Base-by-base conservation (phyloP, 306 rosid species). In the Echinosophora koreensis region DNA sequence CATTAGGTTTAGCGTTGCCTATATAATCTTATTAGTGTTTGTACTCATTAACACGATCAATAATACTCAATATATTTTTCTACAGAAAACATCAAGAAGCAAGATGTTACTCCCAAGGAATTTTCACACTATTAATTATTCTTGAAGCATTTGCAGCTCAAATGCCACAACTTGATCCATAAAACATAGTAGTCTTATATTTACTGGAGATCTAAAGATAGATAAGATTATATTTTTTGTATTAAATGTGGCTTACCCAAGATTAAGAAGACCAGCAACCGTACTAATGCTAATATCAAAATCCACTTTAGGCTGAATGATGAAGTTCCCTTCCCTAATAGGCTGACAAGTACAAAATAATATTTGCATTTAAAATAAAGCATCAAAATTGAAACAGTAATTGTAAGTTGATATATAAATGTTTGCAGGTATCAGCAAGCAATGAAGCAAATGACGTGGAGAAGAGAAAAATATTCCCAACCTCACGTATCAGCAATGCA, bases 221-320 rank as follows among this genome's bases (percentile, higher is more conserved):
- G 8, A 34, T 49, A 71, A 58, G 73, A 47, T 28, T 68, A 76
- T 17, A 37, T 54, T 13, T 13, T 51, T 32, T 55, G 37, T 28
- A 63, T 35, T 49, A 78, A 78, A 79, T 63, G 77, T 47, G 28
- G 61, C 97, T 87, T 90, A 95, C 98, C 99, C 99, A 76, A 95
- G 97, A 83, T 92, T 92, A 49, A 95, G 94, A 91, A 95, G 99
- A 79, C 99, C 99, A 73, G 96, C 91, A 73, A 95, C 99, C 0
- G 99, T 95, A 79, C 92, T 85, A 56, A 95, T 88, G 89, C 99
- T 85, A 54, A 95, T 95, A 77, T 95, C 99, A 82, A 95, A 95
- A 89, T 95, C 99, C 80, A 95, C 99, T 87, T 95, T 95, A 35
- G 99, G 99, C 88, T 95, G 99, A 86, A 95, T 91, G 88, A 95